A percentile compares a stretch with the other conserved stretches of the same genome.
Conservation (phyloP, 148 eudicot genomes). For the Bassia scoparia region DNA sequence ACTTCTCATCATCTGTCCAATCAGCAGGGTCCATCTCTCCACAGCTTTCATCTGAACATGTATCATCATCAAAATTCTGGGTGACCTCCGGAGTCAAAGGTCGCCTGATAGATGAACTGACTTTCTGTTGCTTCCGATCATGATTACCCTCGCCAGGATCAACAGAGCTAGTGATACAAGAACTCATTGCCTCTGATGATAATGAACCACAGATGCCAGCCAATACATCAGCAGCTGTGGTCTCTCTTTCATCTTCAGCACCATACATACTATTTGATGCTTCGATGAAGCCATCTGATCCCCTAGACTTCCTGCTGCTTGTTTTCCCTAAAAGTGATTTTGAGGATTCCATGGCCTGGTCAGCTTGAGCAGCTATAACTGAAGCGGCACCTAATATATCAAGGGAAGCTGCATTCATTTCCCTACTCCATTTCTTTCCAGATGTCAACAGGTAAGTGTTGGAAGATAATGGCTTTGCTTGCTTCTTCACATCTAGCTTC, state of each 20-base stretch:
- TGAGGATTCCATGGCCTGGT: constrained; percentile 39
- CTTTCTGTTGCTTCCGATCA: constrained; percentile 42
- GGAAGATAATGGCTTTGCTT: constrained; percentile 43
- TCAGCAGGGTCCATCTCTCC: constrained; percentile 58
- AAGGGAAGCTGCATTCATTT: constrained; percentile 65
- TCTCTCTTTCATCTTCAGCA: constrained; percentile 61
- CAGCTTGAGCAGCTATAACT: constrained; percentile 56
- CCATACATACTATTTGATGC: constrained; percentile 41
- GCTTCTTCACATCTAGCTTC: constrained; percentile 44
- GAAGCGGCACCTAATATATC: constrained; percentile 78
- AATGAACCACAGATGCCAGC: constrained; percentile 89
- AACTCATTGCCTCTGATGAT: constrained; percentile 84
- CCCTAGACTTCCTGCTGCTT: constrained; percentile 29
- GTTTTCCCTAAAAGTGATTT: constrained; percentile 30
- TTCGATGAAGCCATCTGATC: constrained; percentile 34
- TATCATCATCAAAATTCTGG: constrained; percentile 56
- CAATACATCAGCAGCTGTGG: constrained; percentile 83
- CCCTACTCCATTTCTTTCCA: constrained; percentile 60
- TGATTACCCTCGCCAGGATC: constrained; percentile 58
- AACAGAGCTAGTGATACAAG: constrained; percentile 77
- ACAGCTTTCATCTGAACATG: constrained; percentile 88
- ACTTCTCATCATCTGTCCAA: constrained; percentile 90
- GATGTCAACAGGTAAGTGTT: constrained; percentile 61
- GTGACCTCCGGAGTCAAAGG: constrained; percentile 65
- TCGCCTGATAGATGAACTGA: constrained; percentile 33